These are phyloP conservation scores for Blastocystis sp. DNA, from an alignment of 352 stramenopile genomes.

Conservation along the genomic window DNA sequence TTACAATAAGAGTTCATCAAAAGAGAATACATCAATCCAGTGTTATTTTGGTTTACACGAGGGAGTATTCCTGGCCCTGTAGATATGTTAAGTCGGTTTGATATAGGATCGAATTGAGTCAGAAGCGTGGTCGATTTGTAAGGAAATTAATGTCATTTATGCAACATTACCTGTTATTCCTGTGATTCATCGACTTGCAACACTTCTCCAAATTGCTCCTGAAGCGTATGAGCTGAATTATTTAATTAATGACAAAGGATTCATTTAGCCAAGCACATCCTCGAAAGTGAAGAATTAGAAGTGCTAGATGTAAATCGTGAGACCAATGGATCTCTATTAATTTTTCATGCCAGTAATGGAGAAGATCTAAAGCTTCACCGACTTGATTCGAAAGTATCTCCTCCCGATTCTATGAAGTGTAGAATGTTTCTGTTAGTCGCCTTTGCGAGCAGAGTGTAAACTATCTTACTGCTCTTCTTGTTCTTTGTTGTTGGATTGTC, in stretches of 20 bases:
- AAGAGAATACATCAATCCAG: slow-evolving; percentile 18
- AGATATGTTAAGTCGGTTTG: background rate
- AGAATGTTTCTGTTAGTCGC: slow-evolving; percentile 11
- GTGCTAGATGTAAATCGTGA: background rate
- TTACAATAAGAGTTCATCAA: background rate
- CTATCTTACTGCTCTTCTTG: slow-evolving; percentile 5
- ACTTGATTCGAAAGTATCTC: background rate
- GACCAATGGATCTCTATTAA: background rate
- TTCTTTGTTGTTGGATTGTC: background rate
- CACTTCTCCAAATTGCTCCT: background rate
- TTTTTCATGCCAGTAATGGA: background rate
- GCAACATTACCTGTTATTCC: background rate
- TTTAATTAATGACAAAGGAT: background rate
- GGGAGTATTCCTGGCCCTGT: background rate
- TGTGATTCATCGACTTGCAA: slow-evolving; percentile 6
- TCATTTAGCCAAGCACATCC: background rate
- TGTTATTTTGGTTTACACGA: slow-evolving; percentile 17
- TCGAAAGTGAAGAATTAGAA: background rate
- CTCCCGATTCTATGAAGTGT: background rate
- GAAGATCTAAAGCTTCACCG: background rate
- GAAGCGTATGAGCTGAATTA: background rate
- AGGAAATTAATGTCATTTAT: background rate
- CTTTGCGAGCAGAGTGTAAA: slow-evolving; percentile 22
- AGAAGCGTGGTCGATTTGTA: slow-evolving; percentile 16
- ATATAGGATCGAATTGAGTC: slow-evolving; percentile 4